Conservation (phyloP, 1,139 yeast species). For the Candida buenavistaensis region DNA sequence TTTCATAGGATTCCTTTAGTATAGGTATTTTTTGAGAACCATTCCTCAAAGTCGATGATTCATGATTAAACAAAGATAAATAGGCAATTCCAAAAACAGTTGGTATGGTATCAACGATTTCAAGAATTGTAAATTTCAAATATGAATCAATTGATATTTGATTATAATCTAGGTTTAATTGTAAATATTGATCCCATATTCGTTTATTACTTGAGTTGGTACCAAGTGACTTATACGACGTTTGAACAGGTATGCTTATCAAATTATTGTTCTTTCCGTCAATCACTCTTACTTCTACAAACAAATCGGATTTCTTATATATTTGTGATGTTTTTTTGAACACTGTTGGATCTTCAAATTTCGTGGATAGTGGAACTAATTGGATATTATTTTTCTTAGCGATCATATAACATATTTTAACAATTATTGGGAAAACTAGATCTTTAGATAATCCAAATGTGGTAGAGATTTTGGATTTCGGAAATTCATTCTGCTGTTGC, state of each 20-base stretch:
- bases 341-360: conserved; percentile 54
- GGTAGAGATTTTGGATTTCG: conserved; percentile 29
- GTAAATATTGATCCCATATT: conserved; percentile 58
- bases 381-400: conserved; percentile 19
- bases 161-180: conserved; percentile 66
- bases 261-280: conserved; percentile 57
- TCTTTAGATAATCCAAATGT: conserved; percentile 81
- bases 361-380: conserved; percentile 53
- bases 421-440: conserved; percentile 49
- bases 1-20: too few species aligned
- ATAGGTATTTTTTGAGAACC: conserved; percentile 43
- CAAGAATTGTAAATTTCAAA: conserved; percentile 66
- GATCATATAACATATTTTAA: conserved; percentile 38
- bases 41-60: conserved; percentile 28
- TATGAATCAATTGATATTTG: conserved; percentile 66
- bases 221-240: conserved; percentile 63
- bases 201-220: conserved; percentile 40
- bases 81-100: conserved; percentile 59
- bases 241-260: conserved; percentile 65
- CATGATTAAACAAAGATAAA: conserved; percentile 55
- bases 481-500: not conserved
- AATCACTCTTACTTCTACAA: conserved; percentile 60
- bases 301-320: conserved; percentile 57
- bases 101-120: conserved; percentile 54
- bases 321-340: conserved; percentile 53